Evolutionary conservation across 495 filamentous ascomycete genomes (phyloP), one percentile per base, ranked within the genome.

Genomic region (Penicillium robsamsonii): DNA sequence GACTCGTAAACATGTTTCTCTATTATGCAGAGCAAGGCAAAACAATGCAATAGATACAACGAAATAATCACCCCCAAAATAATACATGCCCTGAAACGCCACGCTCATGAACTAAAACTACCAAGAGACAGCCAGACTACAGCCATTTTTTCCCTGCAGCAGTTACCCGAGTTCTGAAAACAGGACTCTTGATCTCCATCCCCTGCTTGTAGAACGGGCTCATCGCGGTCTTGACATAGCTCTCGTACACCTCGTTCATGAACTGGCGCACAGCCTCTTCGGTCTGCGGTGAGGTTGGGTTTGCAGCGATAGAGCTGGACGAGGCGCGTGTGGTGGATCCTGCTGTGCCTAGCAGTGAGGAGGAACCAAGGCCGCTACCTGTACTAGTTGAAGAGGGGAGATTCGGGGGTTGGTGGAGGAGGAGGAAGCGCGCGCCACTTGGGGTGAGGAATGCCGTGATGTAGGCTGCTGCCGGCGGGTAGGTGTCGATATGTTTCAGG

Each of bases 211-310:
- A 96, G 72, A 98, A 98, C 33, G 94, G 94, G 69, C 84, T 96
- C 94, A 98, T 97, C 38, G 92, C 82, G n/a, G 90, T 88, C 80
- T 98, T 98, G 44, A 96, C 80, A 82, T 93, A 98, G 55, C 80
- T 86, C 71, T 97, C 94, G 70, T 96, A 97, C 12, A 96, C 88
- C 67, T 98, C 94, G 5, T 77, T 78, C 76, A 98, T 95, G 75
- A 98, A 98, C 71, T 88, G 87, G 64, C 90, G 81, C 56, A 97
- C 87, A 0, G 94, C 93, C 70, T 98, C 94, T 74, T 98, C 94
- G 5, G 91, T 92, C 72, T 92, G 90, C 29, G 91, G 84, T 31
- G 83, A 83, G 0, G 87, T 92, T 2, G 92, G 91, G 67, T 94
- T 96, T 45, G 88, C 86, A 20, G 83, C 87, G 44, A 92, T 84